Conservation (phyloP, 305 asterid species). For the Caryopteris hybrid region DNA sequence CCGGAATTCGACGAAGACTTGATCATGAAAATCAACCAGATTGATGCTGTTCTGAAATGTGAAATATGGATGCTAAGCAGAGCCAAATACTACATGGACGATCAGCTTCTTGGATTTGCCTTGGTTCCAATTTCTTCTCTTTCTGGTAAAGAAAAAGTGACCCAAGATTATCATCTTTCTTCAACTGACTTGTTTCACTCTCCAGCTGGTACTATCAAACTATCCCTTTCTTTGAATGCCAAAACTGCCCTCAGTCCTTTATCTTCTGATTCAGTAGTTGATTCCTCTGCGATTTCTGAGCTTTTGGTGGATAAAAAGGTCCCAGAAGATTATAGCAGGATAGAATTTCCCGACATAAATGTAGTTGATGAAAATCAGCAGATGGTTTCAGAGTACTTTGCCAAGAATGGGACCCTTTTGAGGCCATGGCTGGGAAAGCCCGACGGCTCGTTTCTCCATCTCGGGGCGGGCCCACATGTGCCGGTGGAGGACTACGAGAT, state of each 20-base stretch:
- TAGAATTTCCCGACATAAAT: slow-evolving; percentile 52
- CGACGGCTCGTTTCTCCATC: slow-evolving; percentile 57
- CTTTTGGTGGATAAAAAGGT: slow-evolving; percentile 39
- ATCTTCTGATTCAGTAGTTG: slow-evolving; percentile 6
- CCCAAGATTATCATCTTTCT: slow-evolving; percentile 52
- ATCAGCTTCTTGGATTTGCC: slow-evolving; percentile 63
- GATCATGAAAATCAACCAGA: slow-evolving; percentile 34
- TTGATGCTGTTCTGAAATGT: slow-evolving; percentile 52
- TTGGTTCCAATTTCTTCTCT: slow-evolving; percentile 47
- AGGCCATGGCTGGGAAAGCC: slow-evolving; percentile 38
- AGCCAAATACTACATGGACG: slow-evolving; percentile 58
- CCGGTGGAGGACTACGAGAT: slow-evolving; percentile 49
- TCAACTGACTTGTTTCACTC: slow-evolving; percentile 65
- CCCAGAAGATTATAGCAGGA: slow-evolving; percentile 41
- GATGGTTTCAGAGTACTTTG: slow-evolving; percentile 56
- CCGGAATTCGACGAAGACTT: slow-evolving; percentile 54
- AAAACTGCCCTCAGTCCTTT: slow-evolving; percentile 15
- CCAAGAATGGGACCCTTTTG: slow-evolving; percentile 25
- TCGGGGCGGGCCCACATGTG: slow-evolving; percentile 31
- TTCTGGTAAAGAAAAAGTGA: slow-evolving; percentile 35
- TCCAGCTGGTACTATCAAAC: slow-evolving; percentile 61
- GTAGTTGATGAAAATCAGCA: slow-evolving; percentile 37
- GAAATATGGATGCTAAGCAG: slow-evolving; percentile 75
- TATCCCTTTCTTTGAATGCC: slow-evolving; percentile 46
- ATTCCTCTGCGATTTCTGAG: slow-evolving; percentile 32